A percentile compares a stretch with the other conserved stretches of the same genome.
phyloP scores from a whole-genome alignment of 148 eudicot species.

The Arctostaphylos glauca region DNA sequence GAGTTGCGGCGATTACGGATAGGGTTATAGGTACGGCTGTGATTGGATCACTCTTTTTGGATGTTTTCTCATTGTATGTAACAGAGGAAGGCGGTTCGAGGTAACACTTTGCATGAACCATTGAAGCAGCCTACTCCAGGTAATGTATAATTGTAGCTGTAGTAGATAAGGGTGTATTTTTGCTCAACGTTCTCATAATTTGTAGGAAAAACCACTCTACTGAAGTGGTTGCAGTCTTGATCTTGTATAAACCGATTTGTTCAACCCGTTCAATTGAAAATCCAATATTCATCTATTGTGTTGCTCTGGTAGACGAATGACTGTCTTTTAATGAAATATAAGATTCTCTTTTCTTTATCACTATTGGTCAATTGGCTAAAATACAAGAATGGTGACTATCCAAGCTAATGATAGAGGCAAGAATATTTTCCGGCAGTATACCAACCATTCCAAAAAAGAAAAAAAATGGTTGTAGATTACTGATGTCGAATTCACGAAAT shows the following conservation, averaged over 20 bases:
- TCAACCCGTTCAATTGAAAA: background rate
- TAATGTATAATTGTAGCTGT: background rate
- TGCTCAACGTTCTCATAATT: background rate
- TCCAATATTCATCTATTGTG: background rate
- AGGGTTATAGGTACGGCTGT: constrained; percentile 35
- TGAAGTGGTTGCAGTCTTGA: background rate
- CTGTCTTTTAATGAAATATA: too few relatives aligned
- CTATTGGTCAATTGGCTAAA: too few relatives aligned
- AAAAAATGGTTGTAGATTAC: too few relatives aligned
- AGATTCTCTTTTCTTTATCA: too few relatives aligned
- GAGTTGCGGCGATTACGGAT: constrained; percentile 82
- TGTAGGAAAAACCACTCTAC: background rate
- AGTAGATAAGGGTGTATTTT: background rate
- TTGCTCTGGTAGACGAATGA: background rate
- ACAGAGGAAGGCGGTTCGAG: background rate
- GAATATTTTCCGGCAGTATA: too few relatives aligned
- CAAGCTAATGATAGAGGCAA: too few relatives aligned
- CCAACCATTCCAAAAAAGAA: too few relatives aligned
- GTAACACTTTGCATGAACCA: background rate
- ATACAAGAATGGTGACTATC: too few relatives aligned
- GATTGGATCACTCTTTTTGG: background rate
- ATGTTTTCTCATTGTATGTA: background rate
- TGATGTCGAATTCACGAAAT: too few relatives aligned
- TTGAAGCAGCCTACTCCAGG: background rate
- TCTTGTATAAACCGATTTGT: background rate